These are phyloP conservation scores for Chalciporus pseudorubinellus DNA, from an alignment of 768 basidiomycete species.

Conservation along the genomic window DNA sequence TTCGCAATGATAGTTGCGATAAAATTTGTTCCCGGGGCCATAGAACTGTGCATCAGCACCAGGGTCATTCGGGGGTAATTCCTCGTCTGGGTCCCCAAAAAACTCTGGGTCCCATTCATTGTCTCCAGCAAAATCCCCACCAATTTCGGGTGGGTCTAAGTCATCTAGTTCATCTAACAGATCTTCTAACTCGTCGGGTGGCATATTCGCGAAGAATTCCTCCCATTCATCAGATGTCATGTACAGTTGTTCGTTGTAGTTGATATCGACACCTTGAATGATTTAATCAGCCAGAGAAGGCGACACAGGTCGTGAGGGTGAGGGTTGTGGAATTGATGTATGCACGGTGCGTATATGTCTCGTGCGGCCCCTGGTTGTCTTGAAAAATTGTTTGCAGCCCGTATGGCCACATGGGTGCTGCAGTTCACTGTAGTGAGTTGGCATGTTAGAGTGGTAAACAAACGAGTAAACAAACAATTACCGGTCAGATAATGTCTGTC, in stretches of 20 bases:
- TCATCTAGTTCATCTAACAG: neutral
- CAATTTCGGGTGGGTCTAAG: neutral
- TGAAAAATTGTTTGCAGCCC: neutral
- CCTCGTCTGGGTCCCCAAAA: neutral
- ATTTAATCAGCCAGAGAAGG: no score
- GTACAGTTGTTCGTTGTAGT: no score
- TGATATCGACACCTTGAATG: no score
- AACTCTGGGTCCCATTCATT: neutral
- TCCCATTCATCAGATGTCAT: no score
- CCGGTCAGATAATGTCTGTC: no score
- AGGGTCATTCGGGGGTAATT: neutral
- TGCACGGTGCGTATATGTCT: neutral
- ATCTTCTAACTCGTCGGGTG: neutral
- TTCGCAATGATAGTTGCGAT: constrained; percentile 1
- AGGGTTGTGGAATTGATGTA: neutral
- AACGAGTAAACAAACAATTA: no score
- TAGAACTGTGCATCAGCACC: neutral
- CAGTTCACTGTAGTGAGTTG: neutral
- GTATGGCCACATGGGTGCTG: neutral
- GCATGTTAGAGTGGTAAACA: neutral
- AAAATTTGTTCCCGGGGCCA: constrained; percentile 1
- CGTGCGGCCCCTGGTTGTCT: neutral
- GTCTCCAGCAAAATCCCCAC: neutral
- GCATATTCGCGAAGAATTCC: neutral
- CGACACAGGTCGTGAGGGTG: neutral